Base-by-base conservation (phyloP, 2,329 filamentous ascomycete species). In the Fusarium sp. region DNA sequence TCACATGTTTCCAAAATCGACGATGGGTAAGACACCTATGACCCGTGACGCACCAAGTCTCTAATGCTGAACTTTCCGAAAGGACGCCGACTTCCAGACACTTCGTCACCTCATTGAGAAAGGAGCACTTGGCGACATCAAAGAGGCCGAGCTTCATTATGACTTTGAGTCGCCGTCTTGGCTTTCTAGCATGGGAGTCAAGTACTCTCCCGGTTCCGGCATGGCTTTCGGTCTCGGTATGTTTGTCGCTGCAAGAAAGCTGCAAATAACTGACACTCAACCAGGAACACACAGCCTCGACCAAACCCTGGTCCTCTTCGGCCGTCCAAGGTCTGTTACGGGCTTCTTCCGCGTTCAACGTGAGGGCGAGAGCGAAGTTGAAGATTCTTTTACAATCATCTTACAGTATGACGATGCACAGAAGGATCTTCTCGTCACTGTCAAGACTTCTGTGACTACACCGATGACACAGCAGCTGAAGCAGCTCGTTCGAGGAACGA, bases 141-240 rank as follows among this genome's bases (percentile, higher is more conserved):
- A 85, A 37, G 90, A 92, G 68, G 91, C 88, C 50, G 86, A 91
- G 70, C 85, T 89, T 5, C 89, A 91, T 76, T 91, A 91, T 61
- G 90, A 92, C 72, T 86, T 84, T 38, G 81, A 82, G 35, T 77
- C 77, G 1, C 79, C 83, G 0, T 42, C 73, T 2, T 84, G 82
- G 82, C 68, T 84, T 0, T 59, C 73, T 1, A 53, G 42, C 1
- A 79, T 77, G 73, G 79, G 68, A 0, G 57, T 52, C 8, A 77
- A 77, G 29, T 80, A 80, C 43, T 72, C 66, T 0, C 79, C 80
- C 0, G 83, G 82, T 0, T 71, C 77, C 2, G 82, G 82, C 1
- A 80, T 83, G 76, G 70, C 80, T 0, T 84, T 81, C 63, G 82
- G 78, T 2, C 75, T 84, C 0, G 83, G 82, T 75, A 73, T 55